Evolutionary conservation across 164 flowering plant genomes (phyloP).

Genomic region (Brasenia schreberi): DNA sequence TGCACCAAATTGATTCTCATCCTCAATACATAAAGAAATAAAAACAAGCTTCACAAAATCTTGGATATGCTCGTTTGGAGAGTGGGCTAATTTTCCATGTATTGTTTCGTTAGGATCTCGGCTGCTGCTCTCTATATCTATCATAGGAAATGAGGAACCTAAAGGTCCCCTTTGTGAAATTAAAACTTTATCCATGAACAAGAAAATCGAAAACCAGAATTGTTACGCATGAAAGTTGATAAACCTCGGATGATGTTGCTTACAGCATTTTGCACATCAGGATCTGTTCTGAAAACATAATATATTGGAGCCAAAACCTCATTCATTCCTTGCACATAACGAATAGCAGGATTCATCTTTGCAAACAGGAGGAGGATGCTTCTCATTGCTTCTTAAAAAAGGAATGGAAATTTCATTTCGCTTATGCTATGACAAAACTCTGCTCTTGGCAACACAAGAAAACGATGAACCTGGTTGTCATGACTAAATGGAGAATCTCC

Average conservation of each 20-base stretch:
- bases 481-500: conserved; percentile 5
- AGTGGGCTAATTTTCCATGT: too few species aligned
- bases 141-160: too few species aligned
- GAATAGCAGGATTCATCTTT: conserved; percentile 57
- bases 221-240: too few species aligned
- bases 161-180: not conserved
- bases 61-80: too few species aligned
- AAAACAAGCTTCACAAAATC: too few species aligned
- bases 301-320: conserved; percentile 66
- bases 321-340: conserved; percentile 81
- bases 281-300: conserved; percentile 44
- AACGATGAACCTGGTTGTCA: not conserved
- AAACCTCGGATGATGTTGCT: conserved; percentile 12
- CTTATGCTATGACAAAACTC: not conserved
- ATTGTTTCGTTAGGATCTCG: too few species aligned
- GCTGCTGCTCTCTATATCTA: too few species aligned
- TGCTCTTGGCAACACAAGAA: not conserved
- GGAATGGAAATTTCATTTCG: not conserved
- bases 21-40: too few species aligned
- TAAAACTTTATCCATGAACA: too few species aligned
- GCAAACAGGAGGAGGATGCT: conserved; percentile 61
- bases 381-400: conserved; percentile 58
- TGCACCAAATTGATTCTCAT: too few species aligned
- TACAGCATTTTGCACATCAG: conserved; percentile 41
- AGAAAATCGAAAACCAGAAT: too few species aligned